Percentiles rank a stretch among this genome's conserved stretches.
phyloP scores from a whole-genome alignment of 805 yeast species.

The Lachancea waltii region DNA sequence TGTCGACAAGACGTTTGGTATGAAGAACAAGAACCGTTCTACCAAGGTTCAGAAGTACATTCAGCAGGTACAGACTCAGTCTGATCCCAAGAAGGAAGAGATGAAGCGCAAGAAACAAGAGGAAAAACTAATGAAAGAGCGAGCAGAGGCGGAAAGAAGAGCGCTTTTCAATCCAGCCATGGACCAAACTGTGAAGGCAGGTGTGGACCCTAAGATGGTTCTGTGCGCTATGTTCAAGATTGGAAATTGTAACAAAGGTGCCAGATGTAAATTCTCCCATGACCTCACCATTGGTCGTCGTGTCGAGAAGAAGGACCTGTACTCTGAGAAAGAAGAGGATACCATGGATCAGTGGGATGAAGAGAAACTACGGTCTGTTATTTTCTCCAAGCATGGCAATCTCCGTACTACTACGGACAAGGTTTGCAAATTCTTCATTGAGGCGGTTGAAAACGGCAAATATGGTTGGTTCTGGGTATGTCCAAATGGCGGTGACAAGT shows the following conservation, averaged over 20 bases:
- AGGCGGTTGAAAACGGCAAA: conserved; percentile 94
- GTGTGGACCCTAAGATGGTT: conserved; percentile 94
- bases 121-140: conserved; percentile 86
- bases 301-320: conserved; percentile 83
- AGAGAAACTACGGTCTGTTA: conserved; percentile 82
- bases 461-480: conserved; percentile 99
- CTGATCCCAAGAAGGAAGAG: conserved; percentile 66
- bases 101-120: conserved; percentile 59
- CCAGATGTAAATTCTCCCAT: conserved; percentile 86
- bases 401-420: conserved; percentile 90
- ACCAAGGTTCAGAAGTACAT: conserved; percentile 76
- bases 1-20: conserved; percentile 89
- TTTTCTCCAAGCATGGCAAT: conserved; percentile 89
- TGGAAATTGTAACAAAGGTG: conserved; percentile 76
- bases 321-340: conserved; percentile 65
- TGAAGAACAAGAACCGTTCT: conserved; percentile 92
- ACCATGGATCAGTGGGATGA: conserved; percentile 98
- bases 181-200: conserved; percentile 79
- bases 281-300: conserved; percentile 81
- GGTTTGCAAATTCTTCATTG: conserved; percentile 89
- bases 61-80: conserved; percentile 60
- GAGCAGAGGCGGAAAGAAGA: conserved; percentile 81
- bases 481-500: conserved; percentile 87
- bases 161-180: conserved; percentile 61
- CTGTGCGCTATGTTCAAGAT: conserved; percentile 85